These are phyloP conservation scores for Aspergillus uvarum DNA, from an alignment of 2,329 filamentous ascomycete genomes.

Conservation along the genomic window DNA sequence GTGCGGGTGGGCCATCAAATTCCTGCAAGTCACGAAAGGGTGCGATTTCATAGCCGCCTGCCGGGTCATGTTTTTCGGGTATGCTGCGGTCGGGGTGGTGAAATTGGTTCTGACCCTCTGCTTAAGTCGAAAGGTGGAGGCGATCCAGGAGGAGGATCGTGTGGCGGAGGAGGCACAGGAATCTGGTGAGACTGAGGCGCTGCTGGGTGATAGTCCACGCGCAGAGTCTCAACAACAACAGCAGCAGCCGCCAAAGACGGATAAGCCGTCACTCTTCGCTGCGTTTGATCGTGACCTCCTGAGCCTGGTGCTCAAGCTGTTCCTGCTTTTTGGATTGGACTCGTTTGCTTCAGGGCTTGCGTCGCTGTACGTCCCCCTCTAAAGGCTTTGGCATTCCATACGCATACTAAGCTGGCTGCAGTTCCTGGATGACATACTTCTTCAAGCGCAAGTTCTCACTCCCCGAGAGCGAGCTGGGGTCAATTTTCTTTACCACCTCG, in stretches of 20 bases:
- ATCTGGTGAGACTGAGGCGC: constrained; percentile 38
- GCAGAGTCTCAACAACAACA: constrained; percentile 11
- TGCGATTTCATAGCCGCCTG: constrained; percentile 54
- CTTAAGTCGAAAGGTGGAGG: constrained; percentile 52
- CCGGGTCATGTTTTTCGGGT: constrained; percentile 57
- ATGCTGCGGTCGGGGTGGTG: constrained; percentile 56
- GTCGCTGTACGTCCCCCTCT: constrained; percentile 51
- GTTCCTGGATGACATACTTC: constrained; percentile 57
- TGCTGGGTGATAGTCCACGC: constrained; percentile 24
- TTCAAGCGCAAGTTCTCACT: constrained; percentile 57
- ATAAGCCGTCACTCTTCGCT: constrained; percentile 50
- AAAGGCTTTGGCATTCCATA: constrained; percentile 5
- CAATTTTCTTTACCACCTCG: constrained; percentile 52
- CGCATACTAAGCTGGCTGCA: constrained; percentile 21
- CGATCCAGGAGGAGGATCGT: constrained; percentile 28
- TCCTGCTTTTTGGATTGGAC: constrained; percentile 67
- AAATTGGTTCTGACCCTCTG: constrained; percentile 56
- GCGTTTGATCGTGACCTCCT: constrained; percentile 52
- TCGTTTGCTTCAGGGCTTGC: constrained; percentile 70
- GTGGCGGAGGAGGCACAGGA: constrained; percentile 20
- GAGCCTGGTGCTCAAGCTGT: constrained; percentile 52
- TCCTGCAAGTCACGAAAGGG: constrained; percentile 43
- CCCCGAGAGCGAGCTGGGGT: constrained; percentile 54
- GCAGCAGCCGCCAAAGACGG: constrained; percentile 24
- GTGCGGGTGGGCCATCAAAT: constrained; percentile 60